A percentile compares a stretch with the other conserved stretches of the same genome.
phyloP scores from a whole-genome alignment of 768 basidiomycete species.

The Boletus fagicola region DNA sequence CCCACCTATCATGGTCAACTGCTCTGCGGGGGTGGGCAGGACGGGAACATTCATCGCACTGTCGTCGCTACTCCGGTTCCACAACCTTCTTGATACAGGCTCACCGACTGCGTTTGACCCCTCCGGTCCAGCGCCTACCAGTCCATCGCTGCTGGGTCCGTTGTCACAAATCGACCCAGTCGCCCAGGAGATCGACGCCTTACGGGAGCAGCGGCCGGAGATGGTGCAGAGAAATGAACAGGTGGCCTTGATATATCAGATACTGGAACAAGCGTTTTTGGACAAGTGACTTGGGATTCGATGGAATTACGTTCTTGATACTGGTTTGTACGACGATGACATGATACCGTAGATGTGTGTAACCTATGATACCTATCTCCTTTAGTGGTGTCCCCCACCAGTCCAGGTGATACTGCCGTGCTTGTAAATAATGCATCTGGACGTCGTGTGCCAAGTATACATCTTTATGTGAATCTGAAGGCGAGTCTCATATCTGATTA shows the following conservation, averaged over 20 bases:
- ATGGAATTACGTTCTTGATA: background rate
- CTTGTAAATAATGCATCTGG: background rate
- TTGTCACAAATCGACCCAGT: constrained; percentile 56
- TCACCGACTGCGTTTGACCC: constrained; percentile 22
- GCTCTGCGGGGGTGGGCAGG: constrained; percentile 85
- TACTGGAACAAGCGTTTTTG: constrained; percentile 38
- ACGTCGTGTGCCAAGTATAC: background rate
- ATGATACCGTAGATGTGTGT: background rate
- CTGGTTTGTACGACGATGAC: background rate
- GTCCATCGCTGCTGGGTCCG: constrained; percentile 56
- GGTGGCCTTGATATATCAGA: constrained; percentile 59
- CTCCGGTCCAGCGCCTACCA: constrained; percentile 31
- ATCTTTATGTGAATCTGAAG: too few relatives aligned
- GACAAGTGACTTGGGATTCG: constrained; percentile 8
- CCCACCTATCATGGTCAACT: constrained; percentile 79
- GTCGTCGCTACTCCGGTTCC: constrained; percentile 69
- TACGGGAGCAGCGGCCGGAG: constrained; percentile 76
- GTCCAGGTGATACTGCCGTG: background rate
- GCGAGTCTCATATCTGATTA: background rate
- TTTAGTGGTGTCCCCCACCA: background rate
- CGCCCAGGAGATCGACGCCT: constrained; percentile 67
- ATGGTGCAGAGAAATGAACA: constrained; percentile 82
- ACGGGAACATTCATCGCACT: constrained; percentile 85
- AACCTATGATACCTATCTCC: background rate
- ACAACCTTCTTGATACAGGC: constrained; percentile 42